phyloP scores from a whole-genome alignment of 768 basidiomycete species.

The Mycena olivaceomarginata region DNA sequence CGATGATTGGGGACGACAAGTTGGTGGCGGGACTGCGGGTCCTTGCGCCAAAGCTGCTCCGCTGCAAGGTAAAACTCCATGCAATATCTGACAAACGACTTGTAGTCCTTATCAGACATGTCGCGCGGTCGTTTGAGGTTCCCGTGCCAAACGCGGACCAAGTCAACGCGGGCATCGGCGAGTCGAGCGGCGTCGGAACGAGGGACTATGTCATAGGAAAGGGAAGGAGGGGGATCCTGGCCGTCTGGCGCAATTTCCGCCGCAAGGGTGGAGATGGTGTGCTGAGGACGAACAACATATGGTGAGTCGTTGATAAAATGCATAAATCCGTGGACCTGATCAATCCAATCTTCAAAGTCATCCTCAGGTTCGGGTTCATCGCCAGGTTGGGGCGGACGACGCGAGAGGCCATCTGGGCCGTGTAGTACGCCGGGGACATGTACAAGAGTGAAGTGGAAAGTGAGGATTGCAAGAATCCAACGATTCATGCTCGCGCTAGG shows the following conservation, averaged over 20 bases:
- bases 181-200: slow-evolving; percentile 11
- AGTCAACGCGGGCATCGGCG: slow-evolving; percentile 25
- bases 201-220: slow-evolving; percentile 11
- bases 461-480: slow-evolving; percentile 57
- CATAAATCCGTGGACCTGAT: slow-evolving; percentile 28
- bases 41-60: slow-evolving; percentile 47
- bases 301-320: slow-evolving; percentile 37
- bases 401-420: slow-evolving; percentile 56
- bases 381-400: slow-evolving; percentile 34
- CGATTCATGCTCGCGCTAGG: slow-evolving; percentile 58
- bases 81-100: slow-evolving; percentile 43
- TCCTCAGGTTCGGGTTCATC: slow-evolving; percentile 23
- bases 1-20: slow-evolving; percentile 21
- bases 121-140: slow-evolving; percentile 25
- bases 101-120: slow-evolving; percentile 36
- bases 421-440: slow-evolving; percentile 51
- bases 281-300: not conserved
- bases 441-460: slow-evolving; percentile 46
- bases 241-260: not conserved
- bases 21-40: too few species aligned
- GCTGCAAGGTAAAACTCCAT: slow-evolving; percentile 46
- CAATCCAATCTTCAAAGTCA: not conserved
- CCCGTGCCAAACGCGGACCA: slow-evolving; percentile 35
- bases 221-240: not conserved
- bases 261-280: slow-evolving; percentile 13